These are phyloP conservation scores for Dalbergia cultrata DNA, from an alignment of 306 rosid species.

Conservation along the genomic window DNA sequence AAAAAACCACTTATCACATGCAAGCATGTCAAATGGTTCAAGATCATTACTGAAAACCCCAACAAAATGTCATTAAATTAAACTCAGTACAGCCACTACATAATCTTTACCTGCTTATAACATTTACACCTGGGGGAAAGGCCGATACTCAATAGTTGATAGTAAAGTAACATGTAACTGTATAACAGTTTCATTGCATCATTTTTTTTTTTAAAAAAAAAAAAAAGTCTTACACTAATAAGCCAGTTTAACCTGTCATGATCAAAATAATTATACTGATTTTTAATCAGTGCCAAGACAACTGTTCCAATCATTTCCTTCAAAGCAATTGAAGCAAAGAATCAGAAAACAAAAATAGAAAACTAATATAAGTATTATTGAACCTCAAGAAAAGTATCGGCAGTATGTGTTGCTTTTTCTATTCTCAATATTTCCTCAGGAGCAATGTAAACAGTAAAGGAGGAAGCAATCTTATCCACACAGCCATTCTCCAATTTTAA, in stretches of 20 bases:
- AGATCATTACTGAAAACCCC: conserved; percentile 12
- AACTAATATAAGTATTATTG: background rate
- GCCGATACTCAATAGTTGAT: background rate
- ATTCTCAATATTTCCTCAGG: background rate
- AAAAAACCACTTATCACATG: conserved; percentile 7
- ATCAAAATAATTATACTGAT: conserved; percentile 3
- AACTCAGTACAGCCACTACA: background rate
- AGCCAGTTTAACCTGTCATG: background rate
- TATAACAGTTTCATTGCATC: conserved; percentile 11
- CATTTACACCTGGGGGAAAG: background rate
- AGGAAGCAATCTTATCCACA: conserved; percentile 23
- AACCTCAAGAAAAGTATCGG: conserved; percentile 4
- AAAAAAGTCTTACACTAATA: background rate
- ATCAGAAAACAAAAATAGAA: background rate
- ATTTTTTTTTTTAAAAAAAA: background rate
- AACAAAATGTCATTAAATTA: conserved; percentile 32
- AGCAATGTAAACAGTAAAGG: conserved; percentile 4
- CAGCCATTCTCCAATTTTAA: conserved; percentile 30
- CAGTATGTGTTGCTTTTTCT: conserved; percentile 7
- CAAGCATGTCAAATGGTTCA: conserved; percentile 5
- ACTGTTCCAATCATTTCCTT: background rate
- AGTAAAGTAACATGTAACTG: background rate
- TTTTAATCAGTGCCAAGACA: background rate
- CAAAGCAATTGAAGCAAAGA: conserved; percentile 22
- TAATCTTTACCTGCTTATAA: background rate